Conservation (phyloP, 2,329 filamentous ascomycete species). For the Trichoderma simmonsii region DNA sequence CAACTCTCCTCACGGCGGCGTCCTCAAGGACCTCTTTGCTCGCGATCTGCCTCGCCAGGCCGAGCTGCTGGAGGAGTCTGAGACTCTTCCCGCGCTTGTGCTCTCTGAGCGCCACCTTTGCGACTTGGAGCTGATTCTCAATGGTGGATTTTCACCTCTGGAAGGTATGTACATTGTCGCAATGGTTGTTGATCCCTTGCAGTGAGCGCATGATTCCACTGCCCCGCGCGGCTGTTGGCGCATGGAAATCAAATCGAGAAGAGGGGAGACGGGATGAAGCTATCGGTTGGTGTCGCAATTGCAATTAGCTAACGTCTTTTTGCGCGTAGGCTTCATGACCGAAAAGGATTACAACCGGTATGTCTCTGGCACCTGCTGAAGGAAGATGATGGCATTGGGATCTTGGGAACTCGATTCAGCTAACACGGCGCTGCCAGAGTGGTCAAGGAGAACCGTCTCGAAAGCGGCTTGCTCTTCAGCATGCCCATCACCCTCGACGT, state of each 20-base stretch:
- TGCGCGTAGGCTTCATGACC: slow-evolving; percentile 79
- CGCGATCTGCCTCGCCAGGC: slow-evolving; percentile 81
- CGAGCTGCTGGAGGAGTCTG: slow-evolving; percentile 79
- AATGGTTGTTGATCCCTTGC: background rate
- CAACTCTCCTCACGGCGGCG: slow-evolving; percentile 78
- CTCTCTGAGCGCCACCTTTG: slow-evolving; percentile 94
- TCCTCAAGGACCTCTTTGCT: slow-evolving; percentile 96
- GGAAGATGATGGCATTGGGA: background rate
- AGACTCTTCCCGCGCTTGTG: slow-evolving; percentile 77
- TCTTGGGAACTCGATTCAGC: background rate
- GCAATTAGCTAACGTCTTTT: background rate
- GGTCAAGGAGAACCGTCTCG: slow-evolving; percentile 81
- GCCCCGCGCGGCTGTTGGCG: background rate
- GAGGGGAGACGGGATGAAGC: background rate
- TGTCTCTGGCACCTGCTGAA: slow-evolving; percentile 24
- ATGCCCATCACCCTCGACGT: slow-evolving; percentile 97
- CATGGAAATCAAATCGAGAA: background rate
- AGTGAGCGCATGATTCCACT: background rate
- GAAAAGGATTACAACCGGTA: slow-evolving; percentile 96
- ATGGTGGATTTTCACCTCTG: slow-evolving; percentile 94
- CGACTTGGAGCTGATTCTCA: slow-evolving; percentile 95
- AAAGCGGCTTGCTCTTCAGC: slow-evolving; percentile 85
- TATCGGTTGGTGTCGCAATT: background rate
- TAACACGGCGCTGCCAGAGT: slow-evolving; percentile 56
- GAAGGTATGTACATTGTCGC: slow-evolving; percentile 62